Base-by-base conservation (phyloP, 345 rosid species). In the Trapa incisa region DNA sequence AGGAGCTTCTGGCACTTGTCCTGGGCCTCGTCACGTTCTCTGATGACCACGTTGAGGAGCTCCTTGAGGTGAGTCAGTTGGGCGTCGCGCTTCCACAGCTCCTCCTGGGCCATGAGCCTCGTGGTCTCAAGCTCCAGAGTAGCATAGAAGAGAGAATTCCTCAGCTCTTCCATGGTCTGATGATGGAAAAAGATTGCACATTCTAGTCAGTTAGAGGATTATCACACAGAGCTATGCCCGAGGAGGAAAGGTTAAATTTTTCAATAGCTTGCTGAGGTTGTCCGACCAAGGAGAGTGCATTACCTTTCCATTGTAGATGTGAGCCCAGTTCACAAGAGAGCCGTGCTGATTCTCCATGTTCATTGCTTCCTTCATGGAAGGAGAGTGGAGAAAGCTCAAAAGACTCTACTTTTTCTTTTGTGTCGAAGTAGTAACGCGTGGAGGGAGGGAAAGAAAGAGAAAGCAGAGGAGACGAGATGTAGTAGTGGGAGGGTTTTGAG, bases 301-400 rank as follows among this genome's bases (percentile, higher is more conserved):
- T 79, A 77, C 83, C 88, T 86, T 84, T 72, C 86, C 92, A 53
- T 85, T 89, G 80, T 67, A 79, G 75, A 73, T 81, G 72, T 84
- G 83, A 75, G 83, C 81, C 82, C 81, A 88, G 71, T 65, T 76
- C n/a, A 85, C 82, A 68, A 87, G 80, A 70, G 84, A 72, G 69
- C 69, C 80, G 50, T 69, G 68, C 22, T 65, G 74, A 66, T 37
- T 52, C 10, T 71, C 74, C 74, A 71, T 71, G 56, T 3, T 36
- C 42, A 10, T 1, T 9, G 29, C 35, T 32, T 60, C 38, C 35
- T 60, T 45, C 63, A n/a, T 69, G 58, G 5, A 57, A 39, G 56
- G 54, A 43, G 42, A 29, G 8, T 14, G 36, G 66, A 61, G 58
- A 69, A 35, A 32, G 60, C 13, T 2, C 12, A 64, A n/a, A 22